Base-by-base conservation (phyloP, 495 filamentous ascomycete genomes). In the Penicillium samsonianum region DNA sequence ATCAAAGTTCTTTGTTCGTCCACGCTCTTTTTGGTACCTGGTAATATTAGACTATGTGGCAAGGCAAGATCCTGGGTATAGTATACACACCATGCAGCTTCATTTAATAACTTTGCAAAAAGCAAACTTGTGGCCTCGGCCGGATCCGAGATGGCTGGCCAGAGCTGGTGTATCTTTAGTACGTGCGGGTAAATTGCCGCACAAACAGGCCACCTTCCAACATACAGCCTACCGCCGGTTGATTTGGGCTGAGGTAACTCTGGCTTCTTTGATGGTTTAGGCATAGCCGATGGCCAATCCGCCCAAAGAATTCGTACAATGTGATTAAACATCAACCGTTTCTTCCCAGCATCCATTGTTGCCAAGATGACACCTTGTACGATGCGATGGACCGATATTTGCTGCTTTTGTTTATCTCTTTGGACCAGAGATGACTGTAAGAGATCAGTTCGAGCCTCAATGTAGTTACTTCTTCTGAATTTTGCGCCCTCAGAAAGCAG, bases 331-430 rank as follows among this genome's bases (percentile, higher is more conserved):
- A 62, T 50, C 14, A 12, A 17, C 6, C n/a, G 47, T 45, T 46
- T 61, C 28, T 57, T 49, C 37, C 30, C n/a, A 48, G 17, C 28
- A 48, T 49, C 51, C 63, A 74, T 67, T n/a, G 41, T 60, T 25
- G 56, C 44, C 37, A 57, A 40, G 2, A 65, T 43, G 1, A 64
- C 57, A 43, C 74, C 68, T 60, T 73, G 72, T 2, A 76, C 62
- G 16, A 72, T 50, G 4, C 70, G 64, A 60, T 74, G 72, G 7
- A 72, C 60, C 9, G 59, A 65, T 25, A 73, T 43, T 20, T 62
- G 54, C 2, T 60, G 47, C 11, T 64, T 37, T 46, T 48, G 38
- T 33, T 47, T 60, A 26, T 67, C 63, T n/a, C 17, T 50, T 14
- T 46, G 51, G n/a, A 69, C 51, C 2, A 73, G 45, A 26, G 67